Conservation (phyloP, 306 rosid genomes). For the Lathyrus sativus region DNA sequence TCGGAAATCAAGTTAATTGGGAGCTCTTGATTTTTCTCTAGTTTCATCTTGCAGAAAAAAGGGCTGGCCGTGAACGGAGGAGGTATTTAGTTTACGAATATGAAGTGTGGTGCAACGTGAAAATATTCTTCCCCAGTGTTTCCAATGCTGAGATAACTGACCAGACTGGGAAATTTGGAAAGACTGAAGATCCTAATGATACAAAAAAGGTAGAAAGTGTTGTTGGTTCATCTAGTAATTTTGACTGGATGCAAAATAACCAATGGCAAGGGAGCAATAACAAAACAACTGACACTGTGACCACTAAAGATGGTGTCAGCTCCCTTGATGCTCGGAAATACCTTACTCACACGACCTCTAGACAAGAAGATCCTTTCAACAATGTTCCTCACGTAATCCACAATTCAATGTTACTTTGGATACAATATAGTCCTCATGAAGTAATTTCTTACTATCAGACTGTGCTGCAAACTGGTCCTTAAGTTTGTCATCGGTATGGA, state of each 20-base stretch:
- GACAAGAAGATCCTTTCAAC: conserved; percentile 45
- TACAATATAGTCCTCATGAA: conserved; percentile 35
- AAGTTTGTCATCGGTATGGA: conserved; percentile 48
- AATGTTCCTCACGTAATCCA: conserved; percentile 43
- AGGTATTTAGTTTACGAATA: too few species aligned
- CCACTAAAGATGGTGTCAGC: conserved; percentile 39
- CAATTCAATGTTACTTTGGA: conserved; percentile 37
- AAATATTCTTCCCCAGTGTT: conserved; percentile 41
- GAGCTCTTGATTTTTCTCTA: too few species aligned
- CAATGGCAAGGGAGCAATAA: conserved; percentile 46
- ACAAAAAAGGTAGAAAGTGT: conserved; percentile 46
- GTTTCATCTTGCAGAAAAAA: too few species aligned
- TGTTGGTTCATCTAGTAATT: conserved; percentile 40
- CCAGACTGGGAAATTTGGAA: conserved; percentile 47
- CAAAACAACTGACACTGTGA: conserved; percentile 40
- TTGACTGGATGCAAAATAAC: conserved; percentile 59
- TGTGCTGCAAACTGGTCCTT: conserved; percentile 38
- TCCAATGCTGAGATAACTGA: conserved; percentile 46
- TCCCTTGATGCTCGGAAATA: conserved; percentile 67
- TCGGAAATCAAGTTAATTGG: too few species aligned
- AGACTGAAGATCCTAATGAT: conserved; percentile 36
- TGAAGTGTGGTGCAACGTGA: too few species aligned
- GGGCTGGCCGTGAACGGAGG: too few species aligned
- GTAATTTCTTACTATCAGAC: conserved; percentile 44
- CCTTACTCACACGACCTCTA: conserved; percentile 52